These are phyloP conservation scores for Grifola frondosa DNA, from an alignment of 1,284 basidiomycete species.

Conservation along the genomic window DNA sequence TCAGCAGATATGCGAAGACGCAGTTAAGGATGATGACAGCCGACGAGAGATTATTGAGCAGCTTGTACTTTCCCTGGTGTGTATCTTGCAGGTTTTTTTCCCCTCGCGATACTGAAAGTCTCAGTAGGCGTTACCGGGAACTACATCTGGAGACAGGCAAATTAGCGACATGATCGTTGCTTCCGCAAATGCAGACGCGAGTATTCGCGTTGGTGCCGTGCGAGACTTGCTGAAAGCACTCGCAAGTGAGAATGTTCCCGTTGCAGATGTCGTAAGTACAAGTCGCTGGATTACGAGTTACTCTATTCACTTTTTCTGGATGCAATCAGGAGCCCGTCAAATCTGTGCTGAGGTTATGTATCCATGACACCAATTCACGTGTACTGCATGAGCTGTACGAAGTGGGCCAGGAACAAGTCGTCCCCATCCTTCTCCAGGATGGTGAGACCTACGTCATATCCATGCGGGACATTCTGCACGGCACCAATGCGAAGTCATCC, in stretches of 20 bases:
- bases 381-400: constrained; percentile 72
- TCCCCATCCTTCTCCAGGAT: constrained; percentile 44
- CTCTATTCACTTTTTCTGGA: constrained; percentile 1
- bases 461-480: constrained; percentile 45
- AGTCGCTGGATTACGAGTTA: constrained; percentile 2
- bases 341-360: constrained; percentile 12
- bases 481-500: constrained; percentile 43
- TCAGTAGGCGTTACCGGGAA: background rate
- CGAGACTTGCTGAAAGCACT: constrained; percentile 46
- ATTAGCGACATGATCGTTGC: constrained; percentile 48
- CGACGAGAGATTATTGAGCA: constrained; percentile 45
- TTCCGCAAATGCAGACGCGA: constrained; percentile 51
- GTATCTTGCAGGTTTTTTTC: too few species aligned
- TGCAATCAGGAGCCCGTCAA: constrained; percentile 6
- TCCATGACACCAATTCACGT: constrained; percentile 54
- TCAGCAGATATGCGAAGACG: constrained; percentile 38
- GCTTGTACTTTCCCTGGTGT: constrained; percentile 55
- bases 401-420: constrained; percentile 42
- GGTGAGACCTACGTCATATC: constrained; percentile 47
- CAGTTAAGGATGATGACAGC: constrained; percentile 39
- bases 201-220: constrained; percentile 52
- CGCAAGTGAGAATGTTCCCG: constrained; percentile 27
- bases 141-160: constrained; percentile 9
- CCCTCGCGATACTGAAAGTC: background rate
- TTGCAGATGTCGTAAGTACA: constrained; percentile 41